Percentiles rank a stretch among this genome's conserved stretches.
Conservation (phyloP, 116 monocot genomes). For the Zostera marina region DNA sequence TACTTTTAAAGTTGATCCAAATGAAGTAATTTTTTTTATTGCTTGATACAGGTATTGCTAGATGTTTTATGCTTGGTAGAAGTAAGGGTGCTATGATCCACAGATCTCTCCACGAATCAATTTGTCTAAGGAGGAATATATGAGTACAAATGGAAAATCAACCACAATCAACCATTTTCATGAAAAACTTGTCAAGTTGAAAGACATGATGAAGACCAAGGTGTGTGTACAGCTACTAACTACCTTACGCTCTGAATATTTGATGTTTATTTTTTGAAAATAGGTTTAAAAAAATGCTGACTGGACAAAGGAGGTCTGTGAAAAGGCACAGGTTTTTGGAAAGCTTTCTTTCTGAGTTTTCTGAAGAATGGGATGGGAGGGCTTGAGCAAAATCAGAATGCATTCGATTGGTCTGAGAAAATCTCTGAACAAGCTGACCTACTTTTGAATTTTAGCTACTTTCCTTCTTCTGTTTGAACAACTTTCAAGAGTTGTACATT, state of each 20-base stretch:
- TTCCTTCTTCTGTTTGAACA: constrained; percentile 6
- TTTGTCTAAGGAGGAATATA: constrained; percentile 63
- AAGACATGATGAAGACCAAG: constrained; percentile 96
- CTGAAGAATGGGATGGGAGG: constrained; percentile 73
- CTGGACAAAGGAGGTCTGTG: constrained; percentile 71
- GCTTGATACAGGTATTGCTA: constrained; percentile 53
- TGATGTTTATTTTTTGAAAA: too few relatives aligned
- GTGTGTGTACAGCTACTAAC: too few relatives aligned
- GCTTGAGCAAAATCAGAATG: constrained; percentile 14
- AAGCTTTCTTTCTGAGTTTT: constrained; percentile 56
- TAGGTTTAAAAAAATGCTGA: constrained; percentile 26
- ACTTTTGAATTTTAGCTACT: too few relatives aligned
- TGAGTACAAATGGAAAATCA: constrained; percentile 60
- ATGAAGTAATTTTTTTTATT: neutral
- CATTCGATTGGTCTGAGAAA: too few relatives aligned
- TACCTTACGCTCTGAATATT: too few relatives aligned
- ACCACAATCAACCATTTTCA: constrained; percentile 89
- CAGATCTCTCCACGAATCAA: constrained; percentile 40
- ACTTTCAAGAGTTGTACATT: constrained; percentile 80
- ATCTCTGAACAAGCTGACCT: too few relatives aligned
- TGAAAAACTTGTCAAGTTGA: constrained; percentile 93
- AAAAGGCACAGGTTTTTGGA: constrained; percentile 79
- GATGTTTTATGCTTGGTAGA: constrained; percentile 89
- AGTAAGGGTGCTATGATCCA: constrained; percentile 61
- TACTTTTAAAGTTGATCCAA: neutral